Base-by-base conservation (phyloP, 2,329 filamentous ascomycete species). In the Neodidymelliopsis sp. region DNA sequence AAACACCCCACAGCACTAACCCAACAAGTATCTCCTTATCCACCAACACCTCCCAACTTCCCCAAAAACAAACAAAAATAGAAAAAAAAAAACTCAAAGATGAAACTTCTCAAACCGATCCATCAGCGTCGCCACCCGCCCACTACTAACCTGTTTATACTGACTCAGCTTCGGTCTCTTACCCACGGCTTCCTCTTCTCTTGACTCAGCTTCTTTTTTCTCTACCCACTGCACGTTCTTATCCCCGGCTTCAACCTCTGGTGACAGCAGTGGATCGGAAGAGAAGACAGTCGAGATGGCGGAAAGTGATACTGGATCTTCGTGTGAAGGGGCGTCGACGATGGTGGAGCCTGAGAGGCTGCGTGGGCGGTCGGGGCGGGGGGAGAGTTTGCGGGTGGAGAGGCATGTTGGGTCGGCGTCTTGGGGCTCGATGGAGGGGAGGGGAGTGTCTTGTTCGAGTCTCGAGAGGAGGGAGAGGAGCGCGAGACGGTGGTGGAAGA, bases 51-150 rank as follows among this genome's bases (percentile, higher is more conserved):
- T n/a, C n/a, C n/a, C n/a, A n/a, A n/a, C n/a, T n/a, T n/a, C n/a
- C n/a, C n/a, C n/a, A n/a, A n/a, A n/a, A n/a, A n/a, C n/a, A n/a
- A n/a, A n/a, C n/a, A n/a, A n/a, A n/a, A n/a, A n/a, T n/a, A n/a
- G n/a, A n/a, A n/a, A n/a, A n/a, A n/a, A n/a, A n/a, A n/a, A n/a
- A n/a, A n/a, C n/a, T 48, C 24, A 49, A 2, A 49, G 3, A 23
- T 49, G 45, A 12, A 49, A 49, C 33, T 28, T 37, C 27, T 49
- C 45, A 19, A 49, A 49, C 5, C 28, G 20, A n/a, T 49, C 33
- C 45, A 49, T 49, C 2, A 49, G 38, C 33, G 45, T 35, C 10
- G 45, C 45, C 2, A 49, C 45, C 7, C 38, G 16, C n/a, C 45
- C 45, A 11, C 33, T 49, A 23, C 45, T 49, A 4, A 49, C 38